Percentiles rank a stretch among this genome's conserved stretches.
Evolutionary conservation across 1,284 basidiomycete genomes (phyloP).

Genomic region (Psilocybe mexicana): DNA sequence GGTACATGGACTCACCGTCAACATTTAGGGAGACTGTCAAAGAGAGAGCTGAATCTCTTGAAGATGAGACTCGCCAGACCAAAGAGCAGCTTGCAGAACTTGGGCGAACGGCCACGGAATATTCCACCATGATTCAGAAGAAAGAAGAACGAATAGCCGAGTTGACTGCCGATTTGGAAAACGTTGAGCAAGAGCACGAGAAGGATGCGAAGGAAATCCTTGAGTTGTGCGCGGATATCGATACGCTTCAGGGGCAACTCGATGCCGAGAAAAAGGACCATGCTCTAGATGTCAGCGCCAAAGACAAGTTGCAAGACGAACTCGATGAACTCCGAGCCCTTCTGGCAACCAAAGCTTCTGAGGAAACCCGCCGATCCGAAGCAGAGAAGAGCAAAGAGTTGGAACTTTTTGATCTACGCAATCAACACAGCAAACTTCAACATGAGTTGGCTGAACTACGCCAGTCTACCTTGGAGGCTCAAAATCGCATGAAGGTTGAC

Average conservation of each 20-base stretch:
- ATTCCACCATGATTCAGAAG: slow-evolving; percentile 75
- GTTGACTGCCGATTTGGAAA: slow-evolving; percentile 59
- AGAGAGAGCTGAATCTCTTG: slow-evolving; percentile 60
- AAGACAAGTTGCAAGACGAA: slow-evolving; percentile 74
- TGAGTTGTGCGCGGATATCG: slow-evolving; percentile 69
- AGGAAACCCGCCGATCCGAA: slow-evolving; percentile 83
- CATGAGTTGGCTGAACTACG: slow-evolving; percentile 62
- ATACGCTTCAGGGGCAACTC: slow-evolving; percentile 69
- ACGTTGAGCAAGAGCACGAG: slow-evolving; percentile 53
- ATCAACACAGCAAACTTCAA: slow-evolving; percentile 61
- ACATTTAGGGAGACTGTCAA: slow-evolving; percentile 59
- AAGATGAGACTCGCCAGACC: slow-evolving; percentile 69
- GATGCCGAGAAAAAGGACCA: slow-evolving; percentile 65
- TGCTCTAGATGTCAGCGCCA: slow-evolving; percentile 50
- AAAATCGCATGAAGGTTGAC: slow-evolving; percentile 71
- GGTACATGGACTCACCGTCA: background rate
- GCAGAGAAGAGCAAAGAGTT: slow-evolving; percentile 87
- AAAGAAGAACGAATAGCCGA: slow-evolving; percentile 76
- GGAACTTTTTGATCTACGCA: slow-evolving; percentile 78
- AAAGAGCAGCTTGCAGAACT: slow-evolving; percentile 82
- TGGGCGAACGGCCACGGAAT: slow-evolving; percentile 74
- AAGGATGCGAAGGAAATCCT: slow-evolving; percentile 59
- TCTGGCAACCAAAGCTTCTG: slow-evolving; percentile 84
- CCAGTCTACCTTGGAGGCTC: slow-evolving; percentile 55
- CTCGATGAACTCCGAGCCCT: slow-evolving; percentile 83